These are phyloP conservation scores for Colletotrichum agaves DNA, from an alignment of 2,329 filamentous ascomycete genomes.

Conservation along the genomic window DNA sequence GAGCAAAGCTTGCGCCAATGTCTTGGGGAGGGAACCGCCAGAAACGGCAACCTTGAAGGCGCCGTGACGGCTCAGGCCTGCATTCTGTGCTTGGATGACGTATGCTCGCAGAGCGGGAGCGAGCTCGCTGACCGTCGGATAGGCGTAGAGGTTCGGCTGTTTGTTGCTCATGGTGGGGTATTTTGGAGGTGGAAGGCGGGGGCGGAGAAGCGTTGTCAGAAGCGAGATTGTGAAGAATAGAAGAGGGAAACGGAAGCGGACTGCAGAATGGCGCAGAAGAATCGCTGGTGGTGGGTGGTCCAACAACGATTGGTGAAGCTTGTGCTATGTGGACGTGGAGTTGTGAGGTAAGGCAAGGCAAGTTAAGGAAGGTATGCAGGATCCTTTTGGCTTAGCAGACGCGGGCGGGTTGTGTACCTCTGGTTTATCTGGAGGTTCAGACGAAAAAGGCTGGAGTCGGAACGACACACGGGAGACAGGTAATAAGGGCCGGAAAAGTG, in stretches of 20 bases:
- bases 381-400: conserved; percentile 10
- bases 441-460: conserved; percentile 27
- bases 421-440: conserved; percentile 29
- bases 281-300: conserved; percentile 16
- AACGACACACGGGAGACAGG: conserved; percentile 12
- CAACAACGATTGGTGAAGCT: conserved; percentile 20
- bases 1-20: conserved; percentile 86
- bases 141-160: conserved; percentile 82
- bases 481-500: conserved; percentile 29
- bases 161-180: conserved; percentile 59
- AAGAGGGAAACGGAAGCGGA: conserved; percentile 19
- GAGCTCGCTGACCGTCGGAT: conserved; percentile 75
- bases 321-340: not conserved
- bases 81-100: conserved; percentile 82
- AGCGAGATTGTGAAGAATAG: conserved; percentile 29
- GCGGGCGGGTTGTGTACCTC: not conserved
- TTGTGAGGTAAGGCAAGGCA: not conserved
- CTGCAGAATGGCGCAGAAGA: conserved; percentile 19
- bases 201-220: conserved; percentile 27
- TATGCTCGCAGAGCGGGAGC: conserved; percentile 83
- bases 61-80: conserved; percentile 81
- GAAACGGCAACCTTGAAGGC: conserved; percentile 93
- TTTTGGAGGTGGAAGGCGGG: conserved; percentile 26
- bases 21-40: conserved; percentile 90
- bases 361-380: conserved; percentile 19